Evolutionary conservation across 1,284 basidiomycete species (phyloP).

Genomic region (Ceratobasidium sp.): DNA sequence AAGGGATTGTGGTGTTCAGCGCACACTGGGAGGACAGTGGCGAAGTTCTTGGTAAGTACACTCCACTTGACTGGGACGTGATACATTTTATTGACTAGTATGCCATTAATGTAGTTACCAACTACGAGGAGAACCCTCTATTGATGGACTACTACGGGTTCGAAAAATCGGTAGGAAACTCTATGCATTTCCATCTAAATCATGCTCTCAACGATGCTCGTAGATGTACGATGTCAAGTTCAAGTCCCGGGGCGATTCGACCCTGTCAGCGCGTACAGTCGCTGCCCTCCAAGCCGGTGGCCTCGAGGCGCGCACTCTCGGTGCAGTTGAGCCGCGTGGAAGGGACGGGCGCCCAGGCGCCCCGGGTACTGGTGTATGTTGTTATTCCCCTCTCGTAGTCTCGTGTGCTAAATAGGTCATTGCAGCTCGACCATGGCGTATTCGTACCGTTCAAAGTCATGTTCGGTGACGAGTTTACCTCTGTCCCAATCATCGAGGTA

Average conservation of each 20-base stretch:
- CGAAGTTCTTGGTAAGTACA: conserved; percentile 63
- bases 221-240: conserved; percentile 73
- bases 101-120: conserved; percentile 64
- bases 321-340: conserved; percentile 67
- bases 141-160: conserved; percentile 81
- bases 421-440: conserved; percentile 63
- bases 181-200: background rate
- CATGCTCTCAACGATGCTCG: conserved; percentile 48
- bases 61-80: conserved; percentile 20
- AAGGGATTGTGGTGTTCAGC: conserved; percentile 80
- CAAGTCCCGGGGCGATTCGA: conserved; percentile 69
- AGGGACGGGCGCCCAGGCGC: conserved; percentile 71
- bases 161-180: conserved; percentile 50
- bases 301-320: conserved; percentile 34
- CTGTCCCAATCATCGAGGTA: conserved; percentile 74
- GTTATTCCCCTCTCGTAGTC: background rate
- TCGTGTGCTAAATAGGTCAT: background rate
- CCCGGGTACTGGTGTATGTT: conserved; percentile 61
- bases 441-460: conserved; percentile 81
- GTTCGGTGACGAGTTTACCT: conserved; percentile 71
- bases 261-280: conserved; percentile 67
- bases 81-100: background rate
- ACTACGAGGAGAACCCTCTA: conserved; percentile 78
- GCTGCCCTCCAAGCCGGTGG: conserved; percentile 61
- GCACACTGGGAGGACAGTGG: conserved; percentile 79